Evolutionary conservation across 2,329 filamentous ascomycete genomes (phyloP), one percentile per base, ranked within the genome.

Genomic region (Fusarium buxicola): DNA sequence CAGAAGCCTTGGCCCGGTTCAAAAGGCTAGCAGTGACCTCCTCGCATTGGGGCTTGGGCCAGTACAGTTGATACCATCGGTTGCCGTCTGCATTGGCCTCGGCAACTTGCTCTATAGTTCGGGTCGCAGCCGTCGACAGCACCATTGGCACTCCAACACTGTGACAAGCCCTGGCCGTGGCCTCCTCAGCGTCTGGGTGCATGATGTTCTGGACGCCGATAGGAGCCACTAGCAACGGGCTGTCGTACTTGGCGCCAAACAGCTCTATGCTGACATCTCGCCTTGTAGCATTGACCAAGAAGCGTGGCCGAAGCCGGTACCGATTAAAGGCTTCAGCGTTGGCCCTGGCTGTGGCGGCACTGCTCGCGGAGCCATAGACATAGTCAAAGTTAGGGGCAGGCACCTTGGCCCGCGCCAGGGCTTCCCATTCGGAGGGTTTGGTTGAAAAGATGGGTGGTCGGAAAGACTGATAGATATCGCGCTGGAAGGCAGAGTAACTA

Each of bases 61-160:
- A 92, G 76, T 93, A 93, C 0, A 93, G 82, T 71, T 93, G 90
- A 72, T 84, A 93, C 88, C 89, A 93, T 10, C 88, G 78, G 28
- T 82, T 79, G 0, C 85, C 85, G 6, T 83, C 75, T 0, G 83
- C 83, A 46, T 82, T 86, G 0, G 86, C 86, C 8, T 78, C 69
- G 0, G 86, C 88, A 0, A 91, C 83, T 45, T 92, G 84, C 71
- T 92, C 89, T 55, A 92, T 89, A 1, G 83, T 83, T 28, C 82
- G 80, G 3, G 83, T 79, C 4, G 86, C 82, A 2, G 89, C 89
- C 2, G 89, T 92, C 58, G 84, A 88, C 44, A 92, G 77, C 48
- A 87, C 87, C 73, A 87, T 91, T 0, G 90, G 89, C 0, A 92
- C 80, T 2, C 82, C 79, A 2, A 87, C 77, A 12, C 85, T 81